These are phyloP conservation scores for Solanum ossicruentum DNA, from an alignment of 257 asterid species.

Conservation along the genomic window DNA sequence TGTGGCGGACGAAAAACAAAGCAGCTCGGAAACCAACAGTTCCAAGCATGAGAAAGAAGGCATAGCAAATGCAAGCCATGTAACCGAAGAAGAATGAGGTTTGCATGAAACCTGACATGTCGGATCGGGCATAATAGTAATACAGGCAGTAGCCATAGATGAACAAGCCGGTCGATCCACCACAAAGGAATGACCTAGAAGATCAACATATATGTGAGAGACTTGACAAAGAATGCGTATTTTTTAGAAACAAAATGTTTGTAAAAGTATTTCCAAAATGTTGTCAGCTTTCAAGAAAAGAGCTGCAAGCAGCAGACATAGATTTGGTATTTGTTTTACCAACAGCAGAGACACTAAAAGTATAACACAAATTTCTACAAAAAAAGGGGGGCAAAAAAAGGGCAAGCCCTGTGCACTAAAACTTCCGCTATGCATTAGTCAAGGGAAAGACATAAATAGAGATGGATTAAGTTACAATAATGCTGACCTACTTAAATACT, in stretches of 20 bases:
- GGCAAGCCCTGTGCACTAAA: too few relatives aligned
- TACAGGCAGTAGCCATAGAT: slow-evolving; percentile 19
- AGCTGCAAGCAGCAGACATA: background rate
- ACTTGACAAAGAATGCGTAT: background rate
- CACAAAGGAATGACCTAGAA: slow-evolving; percentile 16
- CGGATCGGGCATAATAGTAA: slow-evolving; percentile 16
- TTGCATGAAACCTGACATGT: slow-evolving; percentile 25
- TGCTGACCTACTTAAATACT: background rate
- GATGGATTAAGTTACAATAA: background rate
- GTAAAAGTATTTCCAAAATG: background rate
- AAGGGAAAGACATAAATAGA: background rate
- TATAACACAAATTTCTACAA: background rate
- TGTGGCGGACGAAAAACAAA: slow-evolving; percentile 18
- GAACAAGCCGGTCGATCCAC: slow-evolving; percentile 25
- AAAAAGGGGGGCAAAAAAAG: too few relatives aligned
- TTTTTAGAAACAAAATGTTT: background rate
- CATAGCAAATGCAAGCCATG: slow-evolving; percentile 23
- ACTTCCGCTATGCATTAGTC: background rate
- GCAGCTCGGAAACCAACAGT: slow-evolving; percentile 23
- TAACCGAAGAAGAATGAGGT: slow-evolving; percentile 22
- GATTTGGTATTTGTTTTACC: background rate
- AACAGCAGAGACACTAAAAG: background rate
- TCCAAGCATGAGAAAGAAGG: slow-evolving; percentile 23
- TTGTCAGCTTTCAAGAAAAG: background rate
- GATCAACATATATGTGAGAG: background rate